Percentiles rank a stretch among this genome's conserved stretches.
phyloP scores from a whole-genome alignment of 2,329 filamentous ascomycete genomes.

The Neopestalotiopsis sp. region DNA sequence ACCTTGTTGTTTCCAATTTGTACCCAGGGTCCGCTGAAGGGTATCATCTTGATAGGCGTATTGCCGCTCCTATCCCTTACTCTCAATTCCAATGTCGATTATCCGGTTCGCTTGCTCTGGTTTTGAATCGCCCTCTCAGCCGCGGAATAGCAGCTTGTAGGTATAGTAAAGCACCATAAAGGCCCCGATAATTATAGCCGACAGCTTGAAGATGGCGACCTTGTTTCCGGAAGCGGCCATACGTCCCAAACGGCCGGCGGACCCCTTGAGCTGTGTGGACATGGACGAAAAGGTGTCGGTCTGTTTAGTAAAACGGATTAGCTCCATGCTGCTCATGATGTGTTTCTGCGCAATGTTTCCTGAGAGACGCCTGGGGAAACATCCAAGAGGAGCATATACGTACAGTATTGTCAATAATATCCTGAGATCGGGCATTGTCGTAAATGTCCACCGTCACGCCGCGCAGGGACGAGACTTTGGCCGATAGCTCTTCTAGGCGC shows the following conservation, averaged over 20 bases:
- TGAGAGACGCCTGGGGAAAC: no score
- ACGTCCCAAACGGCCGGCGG: conserved; percentile 78
- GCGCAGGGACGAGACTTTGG: conserved; percentile 89
- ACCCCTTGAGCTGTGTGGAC: conserved; percentile 81
- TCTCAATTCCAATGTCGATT: not conserved
- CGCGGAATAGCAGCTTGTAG: conserved; percentile 65
- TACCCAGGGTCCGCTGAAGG: not conserved
- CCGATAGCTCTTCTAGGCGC: conserved; percentile 86
- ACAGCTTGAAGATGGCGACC: conserved; percentile 86
- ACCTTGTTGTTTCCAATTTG: not conserved
- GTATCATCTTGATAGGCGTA: not conserved
- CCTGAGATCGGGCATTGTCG: conserved; percentile 88
- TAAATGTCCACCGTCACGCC: conserved; percentile 98
- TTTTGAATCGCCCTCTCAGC: not conserved
- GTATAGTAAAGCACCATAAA: conserved; percentile 81
- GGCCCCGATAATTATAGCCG: conserved; percentile 76
- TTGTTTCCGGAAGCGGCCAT: conserved; percentile 94
- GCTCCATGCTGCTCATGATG: not conserved
- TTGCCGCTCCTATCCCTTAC: not conserved
- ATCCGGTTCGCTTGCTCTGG: not conserved
- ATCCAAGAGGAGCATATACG: conserved; percentile 34
- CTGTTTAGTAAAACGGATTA: conserved; percentile 44
- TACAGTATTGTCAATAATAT: conserved; percentile 87
- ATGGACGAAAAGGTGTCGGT: conserved; percentile 92
- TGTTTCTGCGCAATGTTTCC: not conserved